A percentile compares a stretch with the other conserved stretches of the same genome.
Evolutionary conservation across 2,329 filamentous ascomycete genomes (phyloP).

Genomic region (Tympanopsis confertula): DNA sequence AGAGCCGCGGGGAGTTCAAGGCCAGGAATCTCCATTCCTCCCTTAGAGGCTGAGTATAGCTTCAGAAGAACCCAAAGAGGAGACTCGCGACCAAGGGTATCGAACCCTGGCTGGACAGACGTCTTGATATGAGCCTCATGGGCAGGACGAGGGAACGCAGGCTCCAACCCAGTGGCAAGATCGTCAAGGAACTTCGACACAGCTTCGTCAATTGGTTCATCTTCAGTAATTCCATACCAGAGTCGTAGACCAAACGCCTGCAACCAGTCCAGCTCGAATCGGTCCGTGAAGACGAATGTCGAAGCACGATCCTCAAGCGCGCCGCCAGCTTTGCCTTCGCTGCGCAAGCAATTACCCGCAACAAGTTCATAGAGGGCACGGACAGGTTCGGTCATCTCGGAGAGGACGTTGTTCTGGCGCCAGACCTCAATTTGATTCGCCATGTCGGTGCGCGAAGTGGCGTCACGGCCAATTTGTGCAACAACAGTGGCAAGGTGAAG

Average conservation of each 20-base stretch:
- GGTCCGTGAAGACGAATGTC: conserved; percentile 71
- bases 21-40: neutral
- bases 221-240: conserved; percentile 68
- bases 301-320: conserved; percentile 69
- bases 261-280: conserved; percentile 83
- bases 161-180: neutral
- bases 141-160: neutral
- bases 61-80: conserved; percentile 1
- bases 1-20: conserved; percentile 1
- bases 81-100: neutral
- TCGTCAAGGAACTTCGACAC: conserved; percentile 66
- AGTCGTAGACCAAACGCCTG: conserved; percentile 83
- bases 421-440: conserved; percentile 71
- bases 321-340: conserved; percentile 62
- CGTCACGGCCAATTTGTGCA: conserved; percentile 67
- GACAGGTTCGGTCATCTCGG: conserved; percentile 75
- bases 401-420: conserved; percentile 70
- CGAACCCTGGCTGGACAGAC: no score
- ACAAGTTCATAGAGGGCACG: conserved; percentile 83
- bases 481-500: conserved; percentile 77
- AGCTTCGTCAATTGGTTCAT: conserved; percentile 61
- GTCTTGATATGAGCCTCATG: no score
- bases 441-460: conserved; percentile 62
- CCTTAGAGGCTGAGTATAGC: neutral
- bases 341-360: conserved; percentile 75